Percentiles rank a stretch among this genome's conserved stretches.
These are phyloP conservation scores for Diaporthe eres DNA, from an alignment of 2,329 filamentous ascomycete genomes.

Conservation along the genomic window DNA sequence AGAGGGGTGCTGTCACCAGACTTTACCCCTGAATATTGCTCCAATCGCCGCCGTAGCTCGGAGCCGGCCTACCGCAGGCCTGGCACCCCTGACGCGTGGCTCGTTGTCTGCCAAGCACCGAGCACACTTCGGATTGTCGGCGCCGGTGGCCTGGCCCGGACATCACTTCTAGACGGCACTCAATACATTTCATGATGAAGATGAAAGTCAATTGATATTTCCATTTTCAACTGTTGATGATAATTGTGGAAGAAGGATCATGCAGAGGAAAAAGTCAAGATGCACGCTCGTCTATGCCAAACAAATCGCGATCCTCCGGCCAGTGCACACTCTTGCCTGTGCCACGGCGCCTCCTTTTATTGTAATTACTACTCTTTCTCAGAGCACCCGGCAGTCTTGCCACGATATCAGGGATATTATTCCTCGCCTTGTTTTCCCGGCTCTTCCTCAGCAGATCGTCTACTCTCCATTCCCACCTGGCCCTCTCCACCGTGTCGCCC, in stretches of 20 bases:
- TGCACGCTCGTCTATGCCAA: slow-evolving; percentile 9
- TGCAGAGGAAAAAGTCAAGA: background rate
- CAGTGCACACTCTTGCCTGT: slow-evolving; percentile 34
- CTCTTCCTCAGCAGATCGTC: slow-evolving; percentile 41
- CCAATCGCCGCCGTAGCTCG: background rate
- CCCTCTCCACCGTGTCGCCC: slow-evolving; percentile 52
- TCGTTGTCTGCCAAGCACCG: background rate
- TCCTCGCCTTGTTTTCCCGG: background rate
- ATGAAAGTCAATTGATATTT: background rate
- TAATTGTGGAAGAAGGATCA: background rate
- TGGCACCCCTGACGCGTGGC: background rate
- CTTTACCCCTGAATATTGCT: slow-evolving; percentile 23
- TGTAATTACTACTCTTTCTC: slow-evolving; percentile 26
- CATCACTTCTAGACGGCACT: too few species aligned
- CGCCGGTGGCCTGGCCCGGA: background rate
- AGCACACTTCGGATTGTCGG: background rate
- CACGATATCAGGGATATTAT: slow-evolving; percentile 42
- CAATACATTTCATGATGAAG: too few species aligned
- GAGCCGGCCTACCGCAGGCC: slow-evolving; percentile 1
- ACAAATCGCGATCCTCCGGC: slow-evolving; percentile 7
- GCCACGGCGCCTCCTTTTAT: slow-evolving; percentile 1
- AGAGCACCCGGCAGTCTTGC: slow-evolving; percentile 40
- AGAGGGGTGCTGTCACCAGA: background rate
- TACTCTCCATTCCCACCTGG: slow-evolving; percentile 51
- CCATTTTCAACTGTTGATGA: background rate